Conservation (phyloP, 768 basidiomycete species). For the Rhizopogon vinicolor region DNA sequence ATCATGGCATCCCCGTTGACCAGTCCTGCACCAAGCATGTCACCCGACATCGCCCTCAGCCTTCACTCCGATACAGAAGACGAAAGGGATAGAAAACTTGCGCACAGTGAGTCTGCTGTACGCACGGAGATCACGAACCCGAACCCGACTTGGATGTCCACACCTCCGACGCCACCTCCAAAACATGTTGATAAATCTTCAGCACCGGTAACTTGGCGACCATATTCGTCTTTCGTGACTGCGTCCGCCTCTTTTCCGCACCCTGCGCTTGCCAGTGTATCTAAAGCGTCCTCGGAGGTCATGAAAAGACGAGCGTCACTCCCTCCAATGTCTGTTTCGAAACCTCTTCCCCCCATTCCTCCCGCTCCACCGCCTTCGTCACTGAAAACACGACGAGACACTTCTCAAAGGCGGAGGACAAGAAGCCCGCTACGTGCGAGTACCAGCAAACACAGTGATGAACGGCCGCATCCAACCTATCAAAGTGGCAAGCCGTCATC, state of each 20-base stretch:
- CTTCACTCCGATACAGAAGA: slow-evolving; percentile 4
- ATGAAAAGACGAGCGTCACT: slow-evolving; percentile 37
- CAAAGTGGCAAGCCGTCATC: neutral
- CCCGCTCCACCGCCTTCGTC: neutral
- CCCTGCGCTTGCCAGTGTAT: slow-evolving; percentile 19
- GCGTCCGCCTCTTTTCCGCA: slow-evolving; percentile 25
- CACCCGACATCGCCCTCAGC: slow-evolving; percentile 16
- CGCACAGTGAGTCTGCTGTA: neutral
- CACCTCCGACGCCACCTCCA: slow-evolving; percentile 53
- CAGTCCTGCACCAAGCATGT: slow-evolving; percentile 39
- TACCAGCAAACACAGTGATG: neutral
- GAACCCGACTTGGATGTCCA: slow-evolving; percentile 54
- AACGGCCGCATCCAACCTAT: neutral
- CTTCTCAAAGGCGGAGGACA: neutral
- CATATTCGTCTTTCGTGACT: slow-evolving; percentile 46
- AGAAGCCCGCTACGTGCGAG: neutral
- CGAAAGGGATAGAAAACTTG: slow-evolving; percentile 3
- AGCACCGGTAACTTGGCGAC: slow-evolving; percentile 30
- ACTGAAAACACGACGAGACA: neutral
- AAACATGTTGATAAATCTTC: slow-evolving; percentile 27
- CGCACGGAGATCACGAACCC: slow-evolving; percentile 15
- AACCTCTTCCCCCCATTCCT: slow-evolving; percentile 9
- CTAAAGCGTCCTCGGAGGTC: slow-evolving; percentile 6
- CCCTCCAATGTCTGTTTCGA: slow-evolving; percentile 28
- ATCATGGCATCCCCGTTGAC: slow-evolving; percentile 57